Conservation (phyloP, 164 flowering plant genomes). For the Nymphaea thermarum region DNA sequence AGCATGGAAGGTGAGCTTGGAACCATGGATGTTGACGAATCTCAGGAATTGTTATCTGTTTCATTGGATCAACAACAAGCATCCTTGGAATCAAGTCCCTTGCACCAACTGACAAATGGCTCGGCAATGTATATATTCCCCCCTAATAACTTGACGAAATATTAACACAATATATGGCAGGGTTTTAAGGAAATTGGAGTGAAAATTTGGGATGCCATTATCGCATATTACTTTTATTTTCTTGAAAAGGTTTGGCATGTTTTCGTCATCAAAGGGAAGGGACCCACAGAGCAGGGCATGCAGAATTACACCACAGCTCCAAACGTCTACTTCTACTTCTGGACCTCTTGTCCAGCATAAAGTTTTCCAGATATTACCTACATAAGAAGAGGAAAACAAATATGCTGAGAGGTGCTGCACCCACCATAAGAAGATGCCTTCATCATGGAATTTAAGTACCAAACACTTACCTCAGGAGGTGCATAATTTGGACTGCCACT, state of each 20-base stretch:
- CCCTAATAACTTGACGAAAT: slow-evolving; percentile 17
- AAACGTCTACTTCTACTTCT: slow-evolving; percentile 71
- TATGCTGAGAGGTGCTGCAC: background rate
- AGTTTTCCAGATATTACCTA: slow-evolving; percentile 62
- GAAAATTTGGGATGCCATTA: background rate
- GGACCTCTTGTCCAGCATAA: slow-evolving; percentile 73
- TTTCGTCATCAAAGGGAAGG: slow-evolving; percentile 73
- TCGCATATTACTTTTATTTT: slow-evolving; percentile 54
- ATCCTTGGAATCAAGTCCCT: slow-evolving; percentile 69
- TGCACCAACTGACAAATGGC: slow-evolving; percentile 56
- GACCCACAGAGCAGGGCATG: slow-evolving; percentile 74
- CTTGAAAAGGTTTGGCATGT: slow-evolving; percentile 61
- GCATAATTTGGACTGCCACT: slow-evolving; percentile 85
- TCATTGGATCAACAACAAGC: slow-evolving; percentile 81
- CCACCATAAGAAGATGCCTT: background rate
- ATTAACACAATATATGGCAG: background rate
- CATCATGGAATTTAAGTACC: background rate
- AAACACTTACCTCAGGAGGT: slow-evolving; percentile 54
- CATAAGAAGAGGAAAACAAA: background rate
- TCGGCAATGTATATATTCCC: slow-evolving; percentile 68
- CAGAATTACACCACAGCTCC: slow-evolving; percentile 79
- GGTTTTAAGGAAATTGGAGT: background rate
- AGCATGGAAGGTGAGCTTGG: slow-evolving; percentile 64
- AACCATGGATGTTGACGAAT: slow-evolving; percentile 74
- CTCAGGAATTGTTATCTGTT: slow-evolving; percentile 62